phyloP scores from a whole-genome alignment of 352 stramenopile genomes.

The Phytopythium aichiense region DNA sequence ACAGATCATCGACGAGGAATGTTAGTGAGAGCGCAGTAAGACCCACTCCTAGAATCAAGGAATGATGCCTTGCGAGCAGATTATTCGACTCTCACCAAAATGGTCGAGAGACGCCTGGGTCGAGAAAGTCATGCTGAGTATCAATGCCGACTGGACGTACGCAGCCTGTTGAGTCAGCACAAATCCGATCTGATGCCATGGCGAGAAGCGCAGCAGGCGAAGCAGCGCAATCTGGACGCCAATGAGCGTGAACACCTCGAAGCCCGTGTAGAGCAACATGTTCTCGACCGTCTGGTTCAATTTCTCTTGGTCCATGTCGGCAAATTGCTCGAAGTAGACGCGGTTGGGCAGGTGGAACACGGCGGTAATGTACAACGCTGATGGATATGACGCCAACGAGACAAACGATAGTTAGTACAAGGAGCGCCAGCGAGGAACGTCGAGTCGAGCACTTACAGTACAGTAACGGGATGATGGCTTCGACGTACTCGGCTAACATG shows the following conservation, averaged over 20 bases:
- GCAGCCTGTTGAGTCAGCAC: constrained; percentile 23
- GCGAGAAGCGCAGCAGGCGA: constrained; percentile 12
- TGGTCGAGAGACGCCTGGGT: constrained; percentile 17
- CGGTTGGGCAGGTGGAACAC: constrained; percentile 6
- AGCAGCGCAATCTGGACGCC: constrained; percentile 5
- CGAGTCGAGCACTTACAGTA: background rate
- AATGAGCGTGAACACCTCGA: constrained; percentile 21
- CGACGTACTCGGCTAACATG: background rate
- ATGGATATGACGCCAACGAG: background rate
- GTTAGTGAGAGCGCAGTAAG: too few species aligned
- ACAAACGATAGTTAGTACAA: too few species aligned
- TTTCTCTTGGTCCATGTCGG: constrained; percentile 1
- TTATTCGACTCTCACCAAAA: constrained; percentile 8
- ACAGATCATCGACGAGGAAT: background rate
- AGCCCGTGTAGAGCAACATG: constrained; percentile 12
- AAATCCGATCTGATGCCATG: constrained; percentile 21
- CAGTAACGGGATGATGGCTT: background rate
- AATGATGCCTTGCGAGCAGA: too few species aligned
- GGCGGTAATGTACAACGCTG: background rate
- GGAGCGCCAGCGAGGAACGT: too few species aligned
- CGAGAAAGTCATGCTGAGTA: constrained; percentile 22
- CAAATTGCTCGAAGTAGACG: constrained; percentile 10
- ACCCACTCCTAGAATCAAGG: too few species aligned
- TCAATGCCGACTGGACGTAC: constrained; percentile 19
- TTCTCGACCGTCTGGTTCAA: constrained; percentile 10